A percentile compares a stretch with the other conserved stretches of the same genome.
phyloP scores from a whole-genome alignment of 805 yeast genomes.

The Suhomyces sp. region DNA sequence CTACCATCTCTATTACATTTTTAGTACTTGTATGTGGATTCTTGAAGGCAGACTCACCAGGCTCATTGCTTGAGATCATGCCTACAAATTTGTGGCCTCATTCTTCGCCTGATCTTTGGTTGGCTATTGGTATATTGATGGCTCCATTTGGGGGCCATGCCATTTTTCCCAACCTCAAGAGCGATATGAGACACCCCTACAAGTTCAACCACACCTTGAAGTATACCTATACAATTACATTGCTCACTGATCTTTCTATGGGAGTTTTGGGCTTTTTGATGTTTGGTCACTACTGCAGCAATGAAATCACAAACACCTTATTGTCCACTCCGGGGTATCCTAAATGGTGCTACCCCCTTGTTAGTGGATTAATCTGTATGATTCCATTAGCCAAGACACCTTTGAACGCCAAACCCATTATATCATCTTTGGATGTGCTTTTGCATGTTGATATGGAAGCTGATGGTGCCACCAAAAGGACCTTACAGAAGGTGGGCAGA shows the following conservation, averaged over 20 bases:
- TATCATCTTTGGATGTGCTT: slow-evolving; percentile 35
- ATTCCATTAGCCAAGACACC: slow-evolving; percentile 43
- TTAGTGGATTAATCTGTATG: slow-evolving; percentile 35
- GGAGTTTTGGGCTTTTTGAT: slow-evolving; percentile 69
- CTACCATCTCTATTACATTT: slow-evolving; percentile 50
- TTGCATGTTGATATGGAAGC: slow-evolving; percentile 14
- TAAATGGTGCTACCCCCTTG: slow-evolving; percentile 38
- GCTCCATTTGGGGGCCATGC: slow-evolving; percentile 89
- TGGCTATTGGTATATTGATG: slow-evolving; percentile 62
- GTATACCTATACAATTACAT: slow-evolving; percentile 57
- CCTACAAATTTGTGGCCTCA: slow-evolving; percentile 35
- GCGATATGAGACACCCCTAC: slow-evolving; percentile 71
- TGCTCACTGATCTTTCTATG: slow-evolving; percentile 56
- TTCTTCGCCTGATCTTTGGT: slow-evolving; percentile 33
- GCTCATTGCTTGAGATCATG: slow-evolving; percentile 52
- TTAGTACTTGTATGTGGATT: slow-evolving; percentile 49
- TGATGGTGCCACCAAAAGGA: not conserved
- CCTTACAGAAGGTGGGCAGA: slow-evolving; percentile 2
- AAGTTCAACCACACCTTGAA: slow-evolving; percentile 54
- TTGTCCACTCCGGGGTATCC: slow-evolving; percentile 70
- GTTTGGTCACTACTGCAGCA: slow-evolving; percentile 70
- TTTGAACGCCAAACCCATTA: slow-evolving; percentile 36
- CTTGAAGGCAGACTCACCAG: slow-evolving; percentile 42
- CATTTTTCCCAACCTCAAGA: slow-evolving; percentile 70
- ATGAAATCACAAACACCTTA: slow-evolving; percentile 76